Evolutionary conservation across 169 alveolate genomes (phyloP), one percentile per base, ranked within the genome.

Genomic region (Ichthyophthirius multifiliis): DNA sequence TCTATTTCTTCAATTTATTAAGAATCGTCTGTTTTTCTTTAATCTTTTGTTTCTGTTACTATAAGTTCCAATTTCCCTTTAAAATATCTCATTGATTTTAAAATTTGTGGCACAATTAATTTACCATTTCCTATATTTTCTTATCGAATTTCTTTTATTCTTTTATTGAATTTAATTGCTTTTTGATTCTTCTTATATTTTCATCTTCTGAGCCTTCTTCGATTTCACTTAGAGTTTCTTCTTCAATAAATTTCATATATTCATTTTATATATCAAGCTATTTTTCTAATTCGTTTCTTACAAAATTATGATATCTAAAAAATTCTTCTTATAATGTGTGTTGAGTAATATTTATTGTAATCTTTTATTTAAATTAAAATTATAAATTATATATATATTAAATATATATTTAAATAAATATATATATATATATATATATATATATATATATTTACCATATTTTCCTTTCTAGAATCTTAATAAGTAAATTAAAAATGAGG

Each of bases 381-480:
- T n/a, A n/a, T n/a, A n/a, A n/a, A n/a, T n/a, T n/a, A n/a, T n/a
- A n/a, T n/a, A n/a, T n/a, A n/a, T n/a, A n/a, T n/a, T n/a, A n/a
- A n/a, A n/a, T n/a, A n/a, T n/a, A n/a, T n/a, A n/a, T n/a, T n/a
- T n/a, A n/a, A n/a, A n/a, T n/a, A n/a, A n/a, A n/a, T n/a, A n/a
- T n/a, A 55, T 15, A 15, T 55, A 18, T 1, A 27, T 3, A 27
- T 20, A 10, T 0, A 27, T 12, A 10, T 3, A 55, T 27, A 55
- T 0, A 16, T 13, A 27, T 15, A 1, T 23, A 6, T 10, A 27
- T 55, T 55, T 55, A 55, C 71, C 18, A 27, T 55, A 7, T 55
- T 55, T 27, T 55, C 71, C 31, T 55, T 55, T 27, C 71, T 34
- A 55, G 71, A 55, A 55, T 55, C 71, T 55, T 55, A 34, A 55